These are phyloP conservation scores for Gracilaria domingensis DNA, from an alignment of 23 red algal genomes.

Conservation along the genomic window DNA sequence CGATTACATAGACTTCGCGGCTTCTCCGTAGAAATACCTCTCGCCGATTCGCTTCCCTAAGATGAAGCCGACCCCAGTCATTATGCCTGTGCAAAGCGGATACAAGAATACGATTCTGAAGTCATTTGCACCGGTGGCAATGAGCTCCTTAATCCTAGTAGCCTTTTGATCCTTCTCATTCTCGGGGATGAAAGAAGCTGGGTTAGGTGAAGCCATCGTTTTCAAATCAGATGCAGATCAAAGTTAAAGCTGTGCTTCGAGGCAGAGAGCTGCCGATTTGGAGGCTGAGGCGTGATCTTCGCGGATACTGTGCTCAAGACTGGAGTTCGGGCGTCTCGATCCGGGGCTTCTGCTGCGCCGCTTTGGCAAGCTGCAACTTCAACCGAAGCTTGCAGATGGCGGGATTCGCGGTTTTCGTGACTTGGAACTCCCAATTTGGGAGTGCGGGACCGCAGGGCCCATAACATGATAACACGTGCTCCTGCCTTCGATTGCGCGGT, in stretches of 20 bases:
- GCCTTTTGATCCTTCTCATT: background rate
- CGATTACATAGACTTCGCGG: constrained; percentile 26
- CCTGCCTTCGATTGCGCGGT: too few species aligned
- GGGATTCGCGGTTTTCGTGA: too few species aligned
- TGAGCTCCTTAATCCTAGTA: constrained; percentile 8
- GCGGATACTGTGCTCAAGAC: background rate
- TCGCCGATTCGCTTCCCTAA: constrained; percentile 78
- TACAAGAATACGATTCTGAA: constrained; percentile 74
- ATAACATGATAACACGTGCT: too few species aligned
- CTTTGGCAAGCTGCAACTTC: background rate
- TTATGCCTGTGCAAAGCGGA: constrained; percentile 75
- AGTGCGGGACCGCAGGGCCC: too few species aligned
- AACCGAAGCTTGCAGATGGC: too few species aligned
- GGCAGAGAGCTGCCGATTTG: background rate
- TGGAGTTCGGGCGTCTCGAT: background rate
- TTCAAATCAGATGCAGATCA: background rate
- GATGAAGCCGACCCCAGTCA: constrained; percentile 80
- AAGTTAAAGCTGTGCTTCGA: background rate
- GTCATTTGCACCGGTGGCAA: constrained; percentile 33
- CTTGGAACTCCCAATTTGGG: too few species aligned
- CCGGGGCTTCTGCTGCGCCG: background rate
- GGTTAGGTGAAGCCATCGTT: constrained; percentile 5
- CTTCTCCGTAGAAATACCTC: constrained; percentile 59
- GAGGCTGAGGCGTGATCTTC: background rate
- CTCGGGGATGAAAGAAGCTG: background rate